Evolutionary conservation across 164 flowering plant genomes (phyloP).

Genomic region (Brasenia schreberi): DNA sequence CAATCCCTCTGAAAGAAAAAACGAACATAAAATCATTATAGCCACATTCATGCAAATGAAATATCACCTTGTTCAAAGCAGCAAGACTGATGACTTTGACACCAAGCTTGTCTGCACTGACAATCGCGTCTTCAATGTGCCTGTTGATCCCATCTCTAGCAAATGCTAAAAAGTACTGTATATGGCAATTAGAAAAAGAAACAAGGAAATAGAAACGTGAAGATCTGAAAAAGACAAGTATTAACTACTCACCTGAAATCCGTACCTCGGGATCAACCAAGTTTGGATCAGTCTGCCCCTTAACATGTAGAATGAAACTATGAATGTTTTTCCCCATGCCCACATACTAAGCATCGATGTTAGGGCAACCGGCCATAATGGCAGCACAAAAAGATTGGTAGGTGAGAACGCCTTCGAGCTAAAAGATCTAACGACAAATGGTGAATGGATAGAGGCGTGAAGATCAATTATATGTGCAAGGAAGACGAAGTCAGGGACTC

Average conservation of each 20-base stretch:
- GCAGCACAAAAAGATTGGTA: conserved; percentile 33
- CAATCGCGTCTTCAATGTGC: conserved; percentile 74
- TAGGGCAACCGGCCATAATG: conserved; percentile 41
- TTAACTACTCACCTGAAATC: conserved; percentile 57
- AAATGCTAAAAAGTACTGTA: conserved; percentile 89
- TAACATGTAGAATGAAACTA: conserved; percentile 42
- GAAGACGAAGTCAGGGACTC: conserved; percentile 76
- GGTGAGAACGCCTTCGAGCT: conserved; percentile 36
- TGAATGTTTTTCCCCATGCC: conserved; percentile 52
- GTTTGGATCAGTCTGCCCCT: conserved; percentile 51
- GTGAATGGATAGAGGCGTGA: conserved; percentile 45
- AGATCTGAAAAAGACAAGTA: background rate
- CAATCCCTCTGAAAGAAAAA: no score
- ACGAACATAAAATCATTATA: no score
- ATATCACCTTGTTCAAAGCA: conserved; percentile 79
- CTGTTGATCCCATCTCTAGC: conserved; percentile 69
- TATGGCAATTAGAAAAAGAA: background rate
- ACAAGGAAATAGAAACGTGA: background rate
- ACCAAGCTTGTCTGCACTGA: conserved; percentile 65
- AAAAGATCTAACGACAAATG: conserved; percentile 44
- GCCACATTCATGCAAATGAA: background rate
- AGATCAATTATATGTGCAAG: conserved; percentile 76
- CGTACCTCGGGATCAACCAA: conserved; percentile 78
- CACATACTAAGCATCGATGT: conserved; percentile 46
- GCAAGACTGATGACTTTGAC: conserved; percentile 90